These are phyloP conservation scores for Ceriops zippeliana DNA, from an alignment of 345 rosid species.

Conservation along the genomic window DNA sequence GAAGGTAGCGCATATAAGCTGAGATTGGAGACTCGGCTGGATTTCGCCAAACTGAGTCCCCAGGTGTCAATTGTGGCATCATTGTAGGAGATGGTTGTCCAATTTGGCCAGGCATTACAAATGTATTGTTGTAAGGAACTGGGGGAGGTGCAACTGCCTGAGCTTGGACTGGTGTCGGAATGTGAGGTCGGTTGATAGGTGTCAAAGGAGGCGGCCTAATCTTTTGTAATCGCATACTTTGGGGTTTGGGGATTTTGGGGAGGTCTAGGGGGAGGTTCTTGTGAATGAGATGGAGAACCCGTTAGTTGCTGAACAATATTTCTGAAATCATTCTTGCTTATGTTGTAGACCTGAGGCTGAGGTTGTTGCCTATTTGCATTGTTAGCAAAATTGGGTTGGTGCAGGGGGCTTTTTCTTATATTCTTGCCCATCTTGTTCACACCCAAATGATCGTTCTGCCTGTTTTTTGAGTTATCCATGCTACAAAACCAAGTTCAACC, in stretches of 20 bases:
- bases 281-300: conserved; percentile 54
- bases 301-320: conserved; percentile 89
- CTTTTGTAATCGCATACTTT: conserved; percentile 72
- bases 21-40: conserved; percentile 79
- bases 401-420: conserved; percentile 80
- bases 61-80: conserved; percentile 34
- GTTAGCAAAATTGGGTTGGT: conserved; percentile 53
- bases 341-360: conserved; percentile 88
- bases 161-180: conserved; percentile 39
- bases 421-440: conserved; percentile 82
- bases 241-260: conserved; percentile 71
- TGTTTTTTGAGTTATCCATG: conserved; percentile 79
- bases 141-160: conserved; percentile 21
- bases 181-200: conserved; percentile 54
- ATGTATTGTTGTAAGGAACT: conserved; percentile 16
- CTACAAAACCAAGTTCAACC: conserved; percentile 1
- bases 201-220: conserved; percentile 78
- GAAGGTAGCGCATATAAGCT: conserved; percentile 81
- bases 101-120: conserved; percentile 29
- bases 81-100: conserved; percentile 42
- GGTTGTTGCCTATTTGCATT: conserved; percentile 63
- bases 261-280: conserved; percentile 73
- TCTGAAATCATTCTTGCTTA: conserved; percentile 85
- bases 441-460: conserved; percentile 70
- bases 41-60: conserved; percentile 48